These are phyloP conservation scores for Agrocybe praecox DNA, from an alignment of 768 basidiomycete genomes.

Conservation along the genomic window DNA sequence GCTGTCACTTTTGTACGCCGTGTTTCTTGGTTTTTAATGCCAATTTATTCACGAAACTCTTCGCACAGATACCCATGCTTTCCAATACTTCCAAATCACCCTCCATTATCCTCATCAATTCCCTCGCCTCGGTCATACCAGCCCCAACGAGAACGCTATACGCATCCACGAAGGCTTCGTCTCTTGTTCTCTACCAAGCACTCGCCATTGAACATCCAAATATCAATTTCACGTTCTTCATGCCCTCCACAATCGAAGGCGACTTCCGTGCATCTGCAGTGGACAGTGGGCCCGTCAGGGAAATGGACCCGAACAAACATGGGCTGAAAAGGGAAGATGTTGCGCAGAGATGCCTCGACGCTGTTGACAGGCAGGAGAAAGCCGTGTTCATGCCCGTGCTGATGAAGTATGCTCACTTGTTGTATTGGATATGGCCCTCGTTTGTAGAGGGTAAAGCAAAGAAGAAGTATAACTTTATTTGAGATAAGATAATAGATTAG, in stretches of 20 bases:
- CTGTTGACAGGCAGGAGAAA: conserved; percentile 60
- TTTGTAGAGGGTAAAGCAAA: conserved; percentile 60
- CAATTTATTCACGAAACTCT: not conserved
- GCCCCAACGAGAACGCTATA: conserved; percentile 88
- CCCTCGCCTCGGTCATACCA: conserved; percentile 77
- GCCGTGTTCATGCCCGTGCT: conserved; percentile 57
- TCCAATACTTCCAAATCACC: conserved; percentile 64
- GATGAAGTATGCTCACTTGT: conserved; percentile 49
- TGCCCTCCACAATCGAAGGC: conserved; percentile 77
- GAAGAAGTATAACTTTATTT: conserved; percentile 64
- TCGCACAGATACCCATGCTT: conserved; percentile 73
- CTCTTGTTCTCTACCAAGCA: conserved; percentile 74
- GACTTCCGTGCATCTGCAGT: conserved; percentile 81
- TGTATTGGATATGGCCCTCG: conserved; percentile 68
- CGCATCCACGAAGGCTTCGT: conserved; percentile 80
- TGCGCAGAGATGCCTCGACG: conserved; percentile 58
- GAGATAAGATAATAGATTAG: not conserved
- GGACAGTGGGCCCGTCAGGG: conserved; percentile 50
- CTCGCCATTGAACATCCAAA: conserved; percentile 79
- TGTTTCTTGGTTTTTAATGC: not conserved
- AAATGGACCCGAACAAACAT: conserved; percentile 54
- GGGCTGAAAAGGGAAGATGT: conserved; percentile 65
- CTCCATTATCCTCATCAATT: conserved; percentile 78
- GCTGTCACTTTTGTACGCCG: conserved; percentile 71
- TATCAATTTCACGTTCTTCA: conserved; percentile 60